Evolutionary conservation across 345 rosid genomes (phyloP), one percentile per base, ranked within the genome.

Genomic region (Hypericum perforatum): DNA sequence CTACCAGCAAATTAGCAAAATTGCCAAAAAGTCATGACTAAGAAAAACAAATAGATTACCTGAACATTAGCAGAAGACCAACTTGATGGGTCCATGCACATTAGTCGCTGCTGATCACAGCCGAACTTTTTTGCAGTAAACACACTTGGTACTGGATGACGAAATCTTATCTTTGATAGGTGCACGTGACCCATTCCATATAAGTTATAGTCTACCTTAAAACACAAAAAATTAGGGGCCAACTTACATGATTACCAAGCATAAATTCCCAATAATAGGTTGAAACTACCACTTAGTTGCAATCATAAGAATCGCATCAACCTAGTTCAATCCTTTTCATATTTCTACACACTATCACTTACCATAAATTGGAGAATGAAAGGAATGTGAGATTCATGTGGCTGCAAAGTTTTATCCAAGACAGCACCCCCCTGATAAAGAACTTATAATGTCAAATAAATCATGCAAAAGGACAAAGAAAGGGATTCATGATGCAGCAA

Each of bases 131-230:
- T 78, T 10, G 62, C 56, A 58, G 45, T 61, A 57, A 68, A 75
- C 63, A 42, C 59, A 73, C 46, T 75, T 13, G 98, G 98, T 39
- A 87, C 64, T 50, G 95, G 95, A 69, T 67, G 61, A 50, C 98
- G 98, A 41, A 91, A 91, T 72, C 80, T 91, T 71, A 91, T 72
- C 66, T 74, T 81, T 40, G 80, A 79, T 56, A 87, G 58, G 74
- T 91, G 98, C 45, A 91, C 61, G 70, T 76, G 86, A 63, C 95
- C 94, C 98, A 92, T 92, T 70, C 98, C 98, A 71, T 77, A 79
- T 67, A 92, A 76, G 77, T 85, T 92, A 70, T 73, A 78, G 74
- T 92, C 96, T 53, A 92, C 78, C 98, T 92, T 65, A 43, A 53
- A 61, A 49, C 60, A 45, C 16, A 64, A 22, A 22, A 22, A 22